These are phyloP conservation scores for Wallacemonas sp. DNA, from an alignment of 208 protist genomes.

Conservation along the genomic window DNA sequence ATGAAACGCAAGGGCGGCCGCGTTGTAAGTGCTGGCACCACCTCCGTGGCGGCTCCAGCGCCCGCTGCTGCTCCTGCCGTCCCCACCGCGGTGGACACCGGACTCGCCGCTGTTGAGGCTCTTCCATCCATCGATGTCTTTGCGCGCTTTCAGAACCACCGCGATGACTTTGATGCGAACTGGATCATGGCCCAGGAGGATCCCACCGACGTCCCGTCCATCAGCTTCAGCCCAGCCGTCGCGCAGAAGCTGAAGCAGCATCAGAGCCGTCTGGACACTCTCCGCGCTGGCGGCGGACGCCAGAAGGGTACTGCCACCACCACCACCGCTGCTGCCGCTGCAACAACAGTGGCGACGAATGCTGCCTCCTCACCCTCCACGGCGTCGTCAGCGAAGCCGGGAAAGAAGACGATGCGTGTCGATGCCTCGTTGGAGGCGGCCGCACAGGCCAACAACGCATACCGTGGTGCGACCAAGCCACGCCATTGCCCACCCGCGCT, in stretches of 20 bases:
- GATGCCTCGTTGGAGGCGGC: neutral
- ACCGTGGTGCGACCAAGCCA: neutral
- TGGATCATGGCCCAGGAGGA: constrained; percentile 81
- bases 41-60: constrained; percentile 13
- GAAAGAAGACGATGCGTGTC: neutral
- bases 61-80: neutral
- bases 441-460: neutral
- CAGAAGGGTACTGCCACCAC: neutral
- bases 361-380: too few species aligned
- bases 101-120: constrained; percentile 16
- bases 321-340: neutral
- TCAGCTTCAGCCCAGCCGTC: constrained; percentile 34
- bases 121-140: constrained; percentile 69
- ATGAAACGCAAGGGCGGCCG: constrained; percentile 44
- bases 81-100: neutral
- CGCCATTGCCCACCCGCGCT: neutral
- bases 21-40: constrained; percentile 32
- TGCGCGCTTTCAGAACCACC: constrained; percentile 58
- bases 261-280: constrained; percentile 24
- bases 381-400: too few species aligned
- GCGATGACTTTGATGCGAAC: constrained; percentile 64
- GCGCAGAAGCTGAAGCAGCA: constrained; percentile 43
- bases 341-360: constrained; percentile 1
- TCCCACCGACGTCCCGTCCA: constrained; percentile 18
- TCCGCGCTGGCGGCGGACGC: neutral